Conservation (phyloP, 768 basidiomycete genomes). For the Lentinula aciculospora region DNA sequence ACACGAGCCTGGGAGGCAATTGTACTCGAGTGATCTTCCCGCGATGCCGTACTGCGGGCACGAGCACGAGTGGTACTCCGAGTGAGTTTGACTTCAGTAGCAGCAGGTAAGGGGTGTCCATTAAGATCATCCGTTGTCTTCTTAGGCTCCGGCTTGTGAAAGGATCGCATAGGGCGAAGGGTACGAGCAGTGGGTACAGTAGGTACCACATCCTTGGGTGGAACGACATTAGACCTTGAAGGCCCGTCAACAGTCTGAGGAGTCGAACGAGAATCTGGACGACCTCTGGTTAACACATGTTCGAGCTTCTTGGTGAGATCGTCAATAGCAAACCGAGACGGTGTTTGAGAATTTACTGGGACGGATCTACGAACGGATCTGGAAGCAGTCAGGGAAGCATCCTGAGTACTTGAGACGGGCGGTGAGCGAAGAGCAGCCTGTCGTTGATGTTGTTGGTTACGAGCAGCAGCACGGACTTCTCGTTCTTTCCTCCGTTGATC, state of each 20-base stretch:
- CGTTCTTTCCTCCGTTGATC: constrained; percentile 51
- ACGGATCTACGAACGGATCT: constrained; percentile 31
- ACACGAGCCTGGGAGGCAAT: not conserved
- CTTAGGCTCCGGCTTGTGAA: constrained; percentile 30
- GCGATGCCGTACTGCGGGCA: constrained; percentile 12
- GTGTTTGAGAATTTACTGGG: constrained; percentile 35
- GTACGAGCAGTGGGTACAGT: not conserved
- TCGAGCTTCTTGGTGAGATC: constrained; percentile 57
- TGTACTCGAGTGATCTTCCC: not conserved
- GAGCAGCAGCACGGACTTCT: constrained; percentile 18
- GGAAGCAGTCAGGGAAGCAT: constrained; percentile 32
- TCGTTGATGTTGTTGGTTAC: constrained; percentile 7
- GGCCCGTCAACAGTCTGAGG: not conserved
- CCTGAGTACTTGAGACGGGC: constrained; percentile 26
- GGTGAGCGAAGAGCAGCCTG: not conserved
- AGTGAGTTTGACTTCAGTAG: constrained; percentile 24
- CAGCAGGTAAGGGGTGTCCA: constrained; percentile 25
- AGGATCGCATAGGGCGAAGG: constrained; percentile 52
- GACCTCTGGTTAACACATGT: constrained; percentile 34
- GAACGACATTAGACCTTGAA: not conserved
- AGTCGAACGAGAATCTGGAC: constrained; percentile 4
- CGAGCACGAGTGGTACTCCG: constrained; percentile 30
- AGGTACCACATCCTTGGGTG: not conserved
- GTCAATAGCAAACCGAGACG: constrained; percentile 42
- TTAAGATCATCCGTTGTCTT: not conserved